phyloP scores from a whole-genome alignment of 768 basidiomycete species.

The Naganishia antarctica region DNA sequence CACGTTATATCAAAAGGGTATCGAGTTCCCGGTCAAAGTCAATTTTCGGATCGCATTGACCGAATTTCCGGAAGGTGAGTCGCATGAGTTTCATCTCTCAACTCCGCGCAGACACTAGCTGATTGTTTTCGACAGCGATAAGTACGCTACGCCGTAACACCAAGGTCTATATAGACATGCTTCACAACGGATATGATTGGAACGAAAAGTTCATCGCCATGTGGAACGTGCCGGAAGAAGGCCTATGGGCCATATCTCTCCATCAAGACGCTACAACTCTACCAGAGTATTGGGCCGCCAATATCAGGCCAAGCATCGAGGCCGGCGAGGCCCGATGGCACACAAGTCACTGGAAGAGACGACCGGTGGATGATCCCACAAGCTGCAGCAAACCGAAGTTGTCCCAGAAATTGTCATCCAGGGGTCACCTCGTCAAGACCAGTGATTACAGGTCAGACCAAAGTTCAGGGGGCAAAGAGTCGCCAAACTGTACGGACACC shows the following conservation, averaged over 20 bases:
- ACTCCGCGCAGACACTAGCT: not conserved
- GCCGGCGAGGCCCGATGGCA: not conserved
- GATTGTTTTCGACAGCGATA: not conserved
- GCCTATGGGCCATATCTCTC: conserved; percentile 10
- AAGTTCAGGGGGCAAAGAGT: not conserved
- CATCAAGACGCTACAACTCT: not conserved
- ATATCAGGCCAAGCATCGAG: conserved; percentile 1
- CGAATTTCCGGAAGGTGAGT: conserved; percentile 3
- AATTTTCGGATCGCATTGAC: conserved; percentile 8
- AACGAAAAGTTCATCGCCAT: conserved; percentile 9
- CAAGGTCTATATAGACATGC: conserved; percentile 6
- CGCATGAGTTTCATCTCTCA: not conserved
- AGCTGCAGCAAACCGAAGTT: not conserved
- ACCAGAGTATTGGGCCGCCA: not conserved
- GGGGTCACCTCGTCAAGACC: not conserved
- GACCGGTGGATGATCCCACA: not conserved
- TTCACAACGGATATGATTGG: not conserved
- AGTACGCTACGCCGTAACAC: conserved; percentile 4
- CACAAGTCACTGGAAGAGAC: not conserved
- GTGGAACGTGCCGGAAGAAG: conserved; percentile 18
- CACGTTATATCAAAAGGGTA: not conserved
- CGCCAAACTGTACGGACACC: too few relatives aligned
- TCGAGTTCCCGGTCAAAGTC: conserved; percentile 19
- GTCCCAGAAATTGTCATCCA: not conserved
- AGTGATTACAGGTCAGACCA: not conserved